phyloP scores from a whole-genome alignment of 2,329 filamentous ascomycete genomes.

The Claviceps fusiformis region DNA sequence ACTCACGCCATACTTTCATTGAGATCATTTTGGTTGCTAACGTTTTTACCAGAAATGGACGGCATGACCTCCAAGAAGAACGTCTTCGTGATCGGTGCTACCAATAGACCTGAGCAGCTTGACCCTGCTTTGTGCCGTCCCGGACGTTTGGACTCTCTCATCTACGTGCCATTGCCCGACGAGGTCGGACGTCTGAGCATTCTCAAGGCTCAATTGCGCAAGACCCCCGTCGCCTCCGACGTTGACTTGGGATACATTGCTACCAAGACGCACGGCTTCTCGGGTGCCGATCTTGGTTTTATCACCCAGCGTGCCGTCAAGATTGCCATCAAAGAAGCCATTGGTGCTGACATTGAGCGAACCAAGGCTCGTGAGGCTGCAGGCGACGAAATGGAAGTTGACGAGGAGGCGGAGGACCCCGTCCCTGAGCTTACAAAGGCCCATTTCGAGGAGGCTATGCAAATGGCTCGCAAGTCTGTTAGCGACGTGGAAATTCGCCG shows the following conservation, averaged over 20 bases:
- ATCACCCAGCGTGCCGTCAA: conserved; percentile 98
- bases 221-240: conserved; percentile 82
- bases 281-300: conserved; percentile 97
- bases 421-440: conserved; percentile 91
- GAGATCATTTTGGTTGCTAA: conserved; percentile 24
- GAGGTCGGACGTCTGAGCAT: conserved; percentile 81
- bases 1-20: neutral
- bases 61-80: conserved; percentile 99
- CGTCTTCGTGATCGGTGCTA: conserved; percentile 97
- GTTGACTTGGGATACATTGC: conserved; percentile 87
- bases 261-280: conserved; percentile 96
- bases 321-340: conserved; percentile 97
- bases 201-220: conserved; percentile 90
- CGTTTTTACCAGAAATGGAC: conserved; percentile 64
- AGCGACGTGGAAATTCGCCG: conserved; percentile 94
- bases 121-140: conserved; percentile 97
- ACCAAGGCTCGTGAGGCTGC: conserved; percentile 78
- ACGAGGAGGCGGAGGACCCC: conserved; percentile 73
- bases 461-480: conserved; percentile 82
- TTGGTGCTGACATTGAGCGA: conserved; percentile 76
- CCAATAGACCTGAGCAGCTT: conserved; percentile 96
- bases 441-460: conserved; percentile 99
- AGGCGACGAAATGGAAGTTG: conserved; percentile 59
- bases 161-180: conserved; percentile 95
- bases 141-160: conserved; percentile 93